Evolutionary conservation across 2,329 filamentous ascomycete genomes (phyloP), one percentile per base, ranked within the genome.

Genomic region (Thielaviopsis euricoi): DNA sequence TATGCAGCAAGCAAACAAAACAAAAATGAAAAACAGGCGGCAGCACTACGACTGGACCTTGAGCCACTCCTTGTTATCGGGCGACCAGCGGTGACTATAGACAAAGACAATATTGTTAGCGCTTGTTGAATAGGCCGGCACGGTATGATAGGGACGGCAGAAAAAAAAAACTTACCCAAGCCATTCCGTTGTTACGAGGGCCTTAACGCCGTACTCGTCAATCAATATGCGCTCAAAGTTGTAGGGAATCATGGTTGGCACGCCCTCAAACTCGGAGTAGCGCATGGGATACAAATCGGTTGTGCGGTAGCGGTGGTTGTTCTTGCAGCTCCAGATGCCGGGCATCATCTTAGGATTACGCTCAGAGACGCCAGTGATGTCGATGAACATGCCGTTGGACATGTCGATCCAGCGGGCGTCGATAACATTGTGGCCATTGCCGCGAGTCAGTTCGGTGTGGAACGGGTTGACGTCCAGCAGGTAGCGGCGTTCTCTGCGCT

Each of bases 381-480:
- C 87, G 68, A 93, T 82, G 68, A 86, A 94, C 65, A 91, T 76
- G 53, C 87, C 87, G 64, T 83, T 93, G 58, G 72, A 70, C 60
- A 77, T 76, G 68, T 93, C 87, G 66, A 93, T 87, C 86, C 86
- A 94, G 52, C 88, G 78, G 23, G 83, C 87, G 69, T 93, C 88
- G 64, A 93, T 93, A 58, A 93, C 78, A 67, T 94, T 94, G 66
- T 76, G 72, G 19, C 86, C 86, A 64, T 86, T 77, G 50, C 82
- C 82, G 22, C 80, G 75, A 25, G 74, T 74, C 1, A 83, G 72
- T 57, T 85, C 77, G 59, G 72, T 73, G 64, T 81, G 77, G 72
- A 83, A 80, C 0, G 86, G 85, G 70, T 91, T 93, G 61, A 91
- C 74, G 66, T 93, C 87, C 13, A 93, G 76, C 13, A 91, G 74